Base-by-base conservation (phyloP, 1,284 basidiomycete genomes). In the Neotropicomus parvogracilis region DNA sequence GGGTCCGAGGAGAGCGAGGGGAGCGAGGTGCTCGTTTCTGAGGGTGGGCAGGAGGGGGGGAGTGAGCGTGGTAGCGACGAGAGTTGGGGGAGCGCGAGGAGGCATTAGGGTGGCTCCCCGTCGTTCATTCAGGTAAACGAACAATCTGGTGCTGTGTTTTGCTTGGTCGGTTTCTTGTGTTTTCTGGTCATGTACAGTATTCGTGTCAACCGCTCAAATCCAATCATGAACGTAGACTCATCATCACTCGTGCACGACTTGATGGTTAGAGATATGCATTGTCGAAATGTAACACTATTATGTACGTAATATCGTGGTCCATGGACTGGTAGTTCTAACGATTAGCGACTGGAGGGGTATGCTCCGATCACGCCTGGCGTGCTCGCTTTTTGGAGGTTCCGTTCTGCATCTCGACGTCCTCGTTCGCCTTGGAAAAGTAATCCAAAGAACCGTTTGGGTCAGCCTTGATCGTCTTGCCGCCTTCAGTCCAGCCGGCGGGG, bases 401-500 rank as follows among this genome's bases (percentile, higher is more conserved):
- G 34, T 67, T 70, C 39, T 62, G 61, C 58, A 63, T 62, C 19
- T 55, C 59, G 8, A 59, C 32, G 26, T 62, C 61, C 13, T 56
- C 60, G 24, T 46, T 60, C 20, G 66, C 65, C 16, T 70, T 52
- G 34, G 72, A 59, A 58, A 94, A 93, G 72, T 92, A 93, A 60
- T 89, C 87, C 46, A 83, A 70, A 54, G 85, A 86, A 49, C 75
- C 79, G 57, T 75, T 75, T 16, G 86, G 85, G 66, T 87, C 80
- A 13, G 85, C 74, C 68, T 89, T 89, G 73, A 91, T 89, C 33
- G 88, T 89, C 70, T 80, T 80, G 47, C 70, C 65, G 29, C 87
- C 85, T 62, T 85, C 79, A 16, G 72, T 80, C 92, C 91, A 95
- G 72, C 89, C 89, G 21, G 83, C 85, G 19, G 91, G 91, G 77